Evolutionary conservation across 192 early-diverging fungal genomes (phyloP).

Genomic region (Pilaira anomala): DNA sequence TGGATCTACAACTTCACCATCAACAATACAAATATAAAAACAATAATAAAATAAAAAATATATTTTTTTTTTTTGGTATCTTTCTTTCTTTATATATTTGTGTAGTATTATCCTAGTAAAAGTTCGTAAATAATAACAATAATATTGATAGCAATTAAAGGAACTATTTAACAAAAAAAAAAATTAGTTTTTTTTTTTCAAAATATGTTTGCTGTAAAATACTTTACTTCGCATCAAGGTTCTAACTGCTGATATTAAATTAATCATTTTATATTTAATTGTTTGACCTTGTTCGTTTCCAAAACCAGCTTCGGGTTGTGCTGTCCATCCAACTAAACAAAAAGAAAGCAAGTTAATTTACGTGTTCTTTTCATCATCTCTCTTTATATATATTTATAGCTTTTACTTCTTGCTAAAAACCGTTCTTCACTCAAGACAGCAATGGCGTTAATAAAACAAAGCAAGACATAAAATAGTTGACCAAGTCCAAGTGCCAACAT

Average conservation of each 20-base stretch:
- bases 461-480: conserved; percentile 71
- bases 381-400: no score
- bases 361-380: background rate
- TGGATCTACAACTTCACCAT: conserved; percentile 28
- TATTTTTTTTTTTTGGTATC: no score
- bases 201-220: background rate
- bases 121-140: conserved; percentile 80
- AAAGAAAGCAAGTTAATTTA: conserved; percentile 1
- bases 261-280: conserved; percentile 77
- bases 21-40: no score
- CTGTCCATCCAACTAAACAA: conserved; percentile 36
- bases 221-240: conserved; percentile 85
- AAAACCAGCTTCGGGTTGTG: conserved; percentile 52
- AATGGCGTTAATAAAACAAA: conserved; percentile 85
- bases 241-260: conserved; percentile 86
- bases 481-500: conserved; percentile 63
- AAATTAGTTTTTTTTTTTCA: background rate
- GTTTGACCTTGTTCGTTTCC: conserved; percentile 60
- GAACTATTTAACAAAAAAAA: conserved; percentile 48
- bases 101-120: conserved; percentile 63
- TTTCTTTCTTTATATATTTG: no score
- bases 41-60: no score
- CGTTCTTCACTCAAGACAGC: conserved; percentile 91
- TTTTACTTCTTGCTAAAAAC: conserved; percentile 85
- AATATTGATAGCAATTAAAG: conserved; percentile 77